phyloP scores from a whole-genome alignment of 2,329 filamentous ascomycete genomes.

The Xylaria sp. region DNA sequence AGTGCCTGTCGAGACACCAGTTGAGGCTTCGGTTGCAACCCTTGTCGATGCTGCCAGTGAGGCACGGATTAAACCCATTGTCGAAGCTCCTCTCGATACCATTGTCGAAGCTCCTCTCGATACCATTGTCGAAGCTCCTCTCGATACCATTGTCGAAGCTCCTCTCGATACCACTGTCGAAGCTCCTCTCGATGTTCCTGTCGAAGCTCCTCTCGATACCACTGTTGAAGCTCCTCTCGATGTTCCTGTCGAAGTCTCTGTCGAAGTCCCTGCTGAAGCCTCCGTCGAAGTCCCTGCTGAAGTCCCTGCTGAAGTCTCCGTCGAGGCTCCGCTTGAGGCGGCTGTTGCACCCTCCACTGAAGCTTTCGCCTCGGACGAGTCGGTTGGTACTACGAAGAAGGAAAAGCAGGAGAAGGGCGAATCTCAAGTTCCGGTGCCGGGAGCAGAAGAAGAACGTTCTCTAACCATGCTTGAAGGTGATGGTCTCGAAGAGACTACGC shows the following conservation, averaged over 20 bases:
- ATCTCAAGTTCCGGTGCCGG: conserved; percentile 32
- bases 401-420: conserved; percentile 41
- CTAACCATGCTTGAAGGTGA: conserved; percentile 5
- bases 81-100: not conserved
- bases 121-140: not conserved
- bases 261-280: not conserved
- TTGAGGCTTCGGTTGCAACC: not conserved
- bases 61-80: not conserved
- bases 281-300: not conserved
- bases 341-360: not conserved
- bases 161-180: not conserved
- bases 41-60: not conserved
- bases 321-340: not conserved
- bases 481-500: not conserved
- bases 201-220: not conserved
- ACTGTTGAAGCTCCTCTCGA: not conserved
- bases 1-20: not conserved
- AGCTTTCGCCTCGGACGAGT: conserved; percentile 2
- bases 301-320: not conserved
- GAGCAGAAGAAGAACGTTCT: conserved; percentile 24
- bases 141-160: not conserved
- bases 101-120: not conserved
- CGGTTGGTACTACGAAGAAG: conserved; percentile 28
- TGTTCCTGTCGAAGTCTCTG: not conserved
- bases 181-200: not conserved